These are phyloP conservation scores for Phytophthora multivora DNA, from an alignment of 352 stramenopile species.

Conservation along the genomic window DNA sequence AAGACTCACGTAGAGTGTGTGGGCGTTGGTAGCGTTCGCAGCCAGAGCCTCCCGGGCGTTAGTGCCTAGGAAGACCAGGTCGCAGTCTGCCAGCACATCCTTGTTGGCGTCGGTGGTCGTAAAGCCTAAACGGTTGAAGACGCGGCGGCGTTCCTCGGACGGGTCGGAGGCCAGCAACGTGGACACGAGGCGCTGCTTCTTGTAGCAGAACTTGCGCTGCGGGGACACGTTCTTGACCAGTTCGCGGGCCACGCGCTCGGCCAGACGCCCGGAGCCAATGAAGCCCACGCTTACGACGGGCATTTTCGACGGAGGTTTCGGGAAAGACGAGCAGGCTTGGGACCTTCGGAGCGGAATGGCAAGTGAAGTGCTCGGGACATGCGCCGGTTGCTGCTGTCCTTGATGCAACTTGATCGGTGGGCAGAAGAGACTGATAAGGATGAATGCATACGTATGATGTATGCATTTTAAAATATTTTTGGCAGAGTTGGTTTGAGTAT, in stretches of 20 bases:
- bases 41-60: conserved; percentile 54
- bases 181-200: conserved; percentile 73
- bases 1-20: conserved; percentile 74
- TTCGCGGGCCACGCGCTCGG: conserved; percentile 63
- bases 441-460: neutral
- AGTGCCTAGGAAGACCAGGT: conserved; percentile 74
- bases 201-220: conserved; percentile 71
- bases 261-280: conserved; percentile 70
- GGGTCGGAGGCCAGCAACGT: conserved; percentile 71
- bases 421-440: conserved; percentile 1
- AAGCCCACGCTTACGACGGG: conserved; percentile 71
- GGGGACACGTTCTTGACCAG: conserved; percentile 67
- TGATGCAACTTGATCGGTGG: neutral
- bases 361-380: conserved; percentile 14
- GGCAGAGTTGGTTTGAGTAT: neutral
- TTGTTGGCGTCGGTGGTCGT: conserved; percentile 62
- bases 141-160: conserved; percentile 53
- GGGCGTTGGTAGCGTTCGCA: conserved; percentile 27
- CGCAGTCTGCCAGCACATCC: conserved; percentile 66
- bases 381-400: conserved; percentile 2
- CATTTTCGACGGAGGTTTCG: conserved; percentile 1
- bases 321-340: neutral
- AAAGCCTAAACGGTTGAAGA: conserved; percentile 70
- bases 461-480: neutral
- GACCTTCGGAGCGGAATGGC: conserved; percentile 1